Evolutionary conservation across 2,329 filamentous ascomycete genomes (phyloP), one percentile per base, ranked within the genome.

Genomic region (Fusarium mangiferae): DNA sequence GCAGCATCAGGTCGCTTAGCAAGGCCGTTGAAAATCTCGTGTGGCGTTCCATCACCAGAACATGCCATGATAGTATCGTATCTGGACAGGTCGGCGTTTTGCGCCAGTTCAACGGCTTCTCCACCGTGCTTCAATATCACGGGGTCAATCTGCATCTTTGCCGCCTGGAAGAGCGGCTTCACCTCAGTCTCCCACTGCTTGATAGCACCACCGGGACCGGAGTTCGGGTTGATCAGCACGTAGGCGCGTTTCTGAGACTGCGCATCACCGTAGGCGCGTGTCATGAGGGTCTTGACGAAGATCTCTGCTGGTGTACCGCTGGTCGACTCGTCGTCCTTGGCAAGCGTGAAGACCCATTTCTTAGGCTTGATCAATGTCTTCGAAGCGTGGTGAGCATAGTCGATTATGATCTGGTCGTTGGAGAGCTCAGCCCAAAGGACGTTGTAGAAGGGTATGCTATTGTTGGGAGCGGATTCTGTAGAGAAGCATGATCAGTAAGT

Each of bases 11-110:
- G 80, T 44, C 94, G 91, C 82, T 90, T 92, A 20, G 90, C 95
- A 38, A 99, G 84, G 0, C 96, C 96, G 80, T 99, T 98, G 85
- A 98, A 98, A 14, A 98, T 93, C 82, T 99, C 96, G 80, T 98
- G 93, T 0, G 94, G 92, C 44, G 98, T 87, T 15, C 96, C 96
- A 78, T 99, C 96, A 9, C 96, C 96, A 2, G 96, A 98, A 80
- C 94, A 96, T 71, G 94, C 94, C 33, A 96, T 91, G 20, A 98
- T 89, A 14, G 95, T 92, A 83, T 99, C 96, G 82, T 91, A 98
- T 5, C 88, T 89, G 54, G 95, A 89, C 35, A 96, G 87, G 79
- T 98, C 93, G 55, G 98, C 83, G 46, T 90, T 87, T 79, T 93
- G 87, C 17, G 91, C 91, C 68, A 98, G 91, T 26, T 94, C 92